These are phyloP conservation scores for Aspergillus ellipticus DNA, from an alignment of 495 filamentous ascomycete species.

Conservation along the genomic window DNA sequence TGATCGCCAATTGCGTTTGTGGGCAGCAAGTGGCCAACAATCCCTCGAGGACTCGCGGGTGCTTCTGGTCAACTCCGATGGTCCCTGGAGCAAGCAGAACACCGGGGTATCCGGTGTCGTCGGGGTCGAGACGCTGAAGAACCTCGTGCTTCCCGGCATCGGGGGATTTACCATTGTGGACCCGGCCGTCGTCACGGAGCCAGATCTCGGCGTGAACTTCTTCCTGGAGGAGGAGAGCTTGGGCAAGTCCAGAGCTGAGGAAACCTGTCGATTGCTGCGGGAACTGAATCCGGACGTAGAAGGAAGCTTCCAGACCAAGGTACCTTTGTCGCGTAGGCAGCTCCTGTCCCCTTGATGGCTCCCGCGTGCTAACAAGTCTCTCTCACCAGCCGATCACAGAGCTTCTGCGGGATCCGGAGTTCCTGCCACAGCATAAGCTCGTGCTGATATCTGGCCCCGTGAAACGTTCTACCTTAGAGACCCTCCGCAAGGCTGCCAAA, in stretches of 20 bases:
- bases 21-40: conserved; percentile 88
- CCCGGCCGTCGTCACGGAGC: conserved; percentile 67
- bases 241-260: conserved; percentile 76
- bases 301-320: conserved; percentile 55
- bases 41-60: conserved; percentile 88
- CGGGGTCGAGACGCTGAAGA: conserved; percentile 92
- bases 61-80: conserved; percentile 73
- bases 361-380: conserved; percentile 10
- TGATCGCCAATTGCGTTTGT: conserved; percentile 91
- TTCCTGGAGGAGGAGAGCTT: conserved; percentile 79
- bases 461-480: conserved; percentile 50
- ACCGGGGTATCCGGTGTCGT: conserved; percentile 66
- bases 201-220: conserved; percentile 93
- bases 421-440: conserved; percentile 60
- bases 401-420: conserved; percentile 37
- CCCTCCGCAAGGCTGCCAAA: conserved; percentile 55
- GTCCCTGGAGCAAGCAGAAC: conserved; percentile 32
- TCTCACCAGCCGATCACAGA: conserved; percentile 32
- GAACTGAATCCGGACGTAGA: conserved; percentile 97
- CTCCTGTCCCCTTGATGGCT: not conserved
- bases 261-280: conserved; percentile 67
- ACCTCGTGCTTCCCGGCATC: conserved; percentile 88
- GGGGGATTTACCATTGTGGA: conserved; percentile 95
- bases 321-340: conserved; percentile 15
- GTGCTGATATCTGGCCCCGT: conserved; percentile 74